Conservation (phyloP, 305 asterid genomes). For the Caryopteris hybrid region DNA sequence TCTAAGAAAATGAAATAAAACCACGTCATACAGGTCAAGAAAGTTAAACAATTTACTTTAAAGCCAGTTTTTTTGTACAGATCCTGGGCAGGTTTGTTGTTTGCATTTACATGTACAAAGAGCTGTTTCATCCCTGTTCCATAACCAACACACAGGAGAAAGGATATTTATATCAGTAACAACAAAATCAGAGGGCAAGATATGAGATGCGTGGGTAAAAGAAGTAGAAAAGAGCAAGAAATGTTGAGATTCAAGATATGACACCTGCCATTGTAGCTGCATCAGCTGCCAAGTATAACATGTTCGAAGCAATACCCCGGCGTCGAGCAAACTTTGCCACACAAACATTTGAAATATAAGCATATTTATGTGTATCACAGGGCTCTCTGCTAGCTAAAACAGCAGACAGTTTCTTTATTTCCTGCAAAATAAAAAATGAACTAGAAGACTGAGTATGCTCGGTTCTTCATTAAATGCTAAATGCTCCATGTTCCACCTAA, state of each 20-base stretch:
- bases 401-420: conserved; percentile 48
- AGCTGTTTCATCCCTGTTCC: conserved; percentile 67
- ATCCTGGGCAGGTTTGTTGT: conserved; percentile 71
- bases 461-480: not conserved
- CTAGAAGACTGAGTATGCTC: not conserved
- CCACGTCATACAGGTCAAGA: conserved; percentile 1
- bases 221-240: not conserved
- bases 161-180: not conserved
- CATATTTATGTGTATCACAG: conserved; percentile 61
- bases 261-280: conserved; percentile 60
- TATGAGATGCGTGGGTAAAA: conserved; percentile 1
- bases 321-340: conserved; percentile 92
- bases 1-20: not conserved
- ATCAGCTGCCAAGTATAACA: conserved; percentile 73
- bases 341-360: conserved; percentile 81
- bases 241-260: conserved; percentile 15
- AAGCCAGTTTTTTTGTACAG: conserved; percentile 77
- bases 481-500: not conserved
- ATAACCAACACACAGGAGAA: conserved; percentile 15
- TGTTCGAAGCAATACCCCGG: conserved; percentile 84
- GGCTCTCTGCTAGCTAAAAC: conserved; percentile 62
- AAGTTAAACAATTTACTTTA: conserved; percentile 43
- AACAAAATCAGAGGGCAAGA: not conserved
- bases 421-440: conserved; percentile 40
- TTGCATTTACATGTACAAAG: conserved; percentile 80